These are phyloP conservation scores for Cajanus cajan DNA, from an alignment of 306 rosid genomes.

Conservation along the genomic window DNA sequence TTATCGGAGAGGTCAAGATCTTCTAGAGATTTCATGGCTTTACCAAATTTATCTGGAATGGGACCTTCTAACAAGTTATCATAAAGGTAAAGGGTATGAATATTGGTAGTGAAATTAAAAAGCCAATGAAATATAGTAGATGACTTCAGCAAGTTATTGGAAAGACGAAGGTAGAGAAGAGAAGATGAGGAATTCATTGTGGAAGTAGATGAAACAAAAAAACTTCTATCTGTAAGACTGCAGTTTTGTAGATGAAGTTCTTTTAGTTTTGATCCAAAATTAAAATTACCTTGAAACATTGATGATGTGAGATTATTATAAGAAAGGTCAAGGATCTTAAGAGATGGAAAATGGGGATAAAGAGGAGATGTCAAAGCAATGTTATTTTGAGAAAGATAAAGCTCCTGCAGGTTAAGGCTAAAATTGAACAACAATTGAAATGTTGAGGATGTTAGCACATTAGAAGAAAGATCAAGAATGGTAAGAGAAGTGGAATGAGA, in stretches of 20 bases:
- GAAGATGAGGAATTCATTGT: not conserved
- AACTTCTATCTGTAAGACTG: not conserved
- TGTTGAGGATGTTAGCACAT: not conserved
- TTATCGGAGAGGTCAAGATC: rapidly evolving
- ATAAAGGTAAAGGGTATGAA: not conserved
- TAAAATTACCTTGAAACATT: not conserved
- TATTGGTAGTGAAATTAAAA: not conserved
- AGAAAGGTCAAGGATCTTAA: not conserved
- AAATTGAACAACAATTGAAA: not conserved
- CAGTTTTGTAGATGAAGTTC: not conserved
- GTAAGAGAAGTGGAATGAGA: not conserved
- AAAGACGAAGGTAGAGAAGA: not conserved
- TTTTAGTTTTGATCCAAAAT: not conserved
- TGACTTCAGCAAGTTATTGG: not conserved
- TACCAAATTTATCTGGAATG: not conserved
- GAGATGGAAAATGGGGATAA: not conserved
- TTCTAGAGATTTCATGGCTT: not conserved
- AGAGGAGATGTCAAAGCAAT: too few relatives aligned
- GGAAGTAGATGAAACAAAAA: not conserved
- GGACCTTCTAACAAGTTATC: not conserved
- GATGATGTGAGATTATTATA: not conserved
- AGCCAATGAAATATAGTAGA: not conserved
- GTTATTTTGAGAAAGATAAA: too few relatives aligned
- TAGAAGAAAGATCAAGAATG: not conserved
- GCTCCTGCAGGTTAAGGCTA: too few relatives aligned